Conservation (phyloP, 768 basidiomycete genomes). For the Collybiopsis luxurians region DNA sequence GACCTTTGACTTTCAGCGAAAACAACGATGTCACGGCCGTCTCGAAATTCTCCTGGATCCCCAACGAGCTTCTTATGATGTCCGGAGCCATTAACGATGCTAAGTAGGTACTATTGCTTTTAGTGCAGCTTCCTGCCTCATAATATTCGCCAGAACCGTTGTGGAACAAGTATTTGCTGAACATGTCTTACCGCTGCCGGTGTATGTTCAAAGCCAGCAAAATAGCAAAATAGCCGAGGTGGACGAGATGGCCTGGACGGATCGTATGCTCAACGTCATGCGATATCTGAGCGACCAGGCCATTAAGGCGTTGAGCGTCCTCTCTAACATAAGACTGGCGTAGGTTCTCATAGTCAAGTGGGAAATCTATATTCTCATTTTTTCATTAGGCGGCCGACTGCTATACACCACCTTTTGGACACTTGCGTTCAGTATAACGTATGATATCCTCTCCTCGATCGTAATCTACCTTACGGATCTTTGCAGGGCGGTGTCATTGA, state of each 20-base stretch:
- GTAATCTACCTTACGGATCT: constrained; percentile 2
- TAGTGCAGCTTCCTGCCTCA: not conserved
- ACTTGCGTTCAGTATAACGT: constrained; percentile 85
- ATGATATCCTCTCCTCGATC: constrained; percentile 22
- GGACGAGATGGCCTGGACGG: constrained; percentile 85
- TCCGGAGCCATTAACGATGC: constrained; percentile 52
- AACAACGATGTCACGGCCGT: constrained; percentile 71
- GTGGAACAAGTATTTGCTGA: constrained; percentile 70
- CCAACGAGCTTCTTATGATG: constrained; percentile 63
- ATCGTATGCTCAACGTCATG: constrained; percentile 74
- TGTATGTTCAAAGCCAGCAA: constrained; percentile 23
- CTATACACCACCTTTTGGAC: constrained; percentile 68
- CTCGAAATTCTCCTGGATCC: constrained; percentile 91
- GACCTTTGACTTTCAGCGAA: constrained; percentile 50
- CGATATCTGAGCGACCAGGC: constrained; percentile 60
- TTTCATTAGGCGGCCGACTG: constrained; percentile 55
- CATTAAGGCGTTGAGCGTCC: constrained; percentile 50
- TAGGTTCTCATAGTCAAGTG: constrained; percentile 22
- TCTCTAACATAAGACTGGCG: constrained; percentile 65
- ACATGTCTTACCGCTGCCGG: constrained; percentile 81
- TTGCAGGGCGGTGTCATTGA: constrained; percentile 87
- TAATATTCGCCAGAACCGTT: constrained; percentile 37
- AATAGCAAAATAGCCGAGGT: constrained; percentile 40
- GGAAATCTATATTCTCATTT: not conserved
- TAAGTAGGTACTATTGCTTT: constrained; percentile 37